These are phyloP conservation scores for Aspergillus melleus DNA, from an alignment of 2,329 filamentous ascomycete species.

Conservation along the genomic window DNA sequence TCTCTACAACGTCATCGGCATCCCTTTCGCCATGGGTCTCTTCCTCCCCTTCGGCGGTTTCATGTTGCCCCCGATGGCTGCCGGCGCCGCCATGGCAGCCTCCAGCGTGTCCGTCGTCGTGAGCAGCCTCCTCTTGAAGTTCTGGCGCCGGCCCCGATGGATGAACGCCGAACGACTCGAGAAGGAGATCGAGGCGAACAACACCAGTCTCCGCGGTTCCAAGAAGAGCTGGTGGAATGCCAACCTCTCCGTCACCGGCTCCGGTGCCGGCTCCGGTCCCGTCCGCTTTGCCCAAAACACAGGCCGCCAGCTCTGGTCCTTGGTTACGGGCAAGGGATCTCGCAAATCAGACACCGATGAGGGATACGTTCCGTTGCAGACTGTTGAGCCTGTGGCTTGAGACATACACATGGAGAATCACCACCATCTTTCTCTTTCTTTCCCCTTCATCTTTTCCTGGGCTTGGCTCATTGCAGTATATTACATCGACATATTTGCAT, in stretches of 20 bases:
- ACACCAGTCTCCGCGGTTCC: conserved; percentile 18
- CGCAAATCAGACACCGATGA: conserved; percentile 32
- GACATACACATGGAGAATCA: not conserved
- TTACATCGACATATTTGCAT: not conserved
- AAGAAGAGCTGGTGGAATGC: conserved; percentile 34
- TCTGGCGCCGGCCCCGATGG: conserved; percentile 83
- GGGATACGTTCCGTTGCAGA: conserved; percentile 48
- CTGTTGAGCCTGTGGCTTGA: conserved; percentile 39
- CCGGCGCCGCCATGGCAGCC: conserved; percentile 88
- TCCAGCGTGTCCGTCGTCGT: conserved; percentile 88
- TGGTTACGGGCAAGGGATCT: conserved; percentile 28
- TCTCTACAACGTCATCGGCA: conserved; percentile 84
- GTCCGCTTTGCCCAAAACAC: conserved; percentile 20
- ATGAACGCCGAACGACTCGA: conserved; percentile 73
- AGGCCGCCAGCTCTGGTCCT: conserved; percentile 27
- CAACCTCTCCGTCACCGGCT: conserved; percentile 23
- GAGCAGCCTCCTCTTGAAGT: conserved; percentile 78
- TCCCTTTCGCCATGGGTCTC: conserved; percentile 96
- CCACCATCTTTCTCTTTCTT: not conserved
- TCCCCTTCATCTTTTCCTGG: not conserved
- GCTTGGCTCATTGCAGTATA: not conserved
- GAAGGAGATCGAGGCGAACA: conserved; percentile 48
- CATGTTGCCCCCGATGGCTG: conserved; percentile 85
- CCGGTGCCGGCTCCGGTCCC: conserved; percentile 16
- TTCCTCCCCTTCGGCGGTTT: conserved; percentile 87